Conservation (phyloP, 1,284 basidiomycete genomes). For the Cryptococcus sp. region DNA sequence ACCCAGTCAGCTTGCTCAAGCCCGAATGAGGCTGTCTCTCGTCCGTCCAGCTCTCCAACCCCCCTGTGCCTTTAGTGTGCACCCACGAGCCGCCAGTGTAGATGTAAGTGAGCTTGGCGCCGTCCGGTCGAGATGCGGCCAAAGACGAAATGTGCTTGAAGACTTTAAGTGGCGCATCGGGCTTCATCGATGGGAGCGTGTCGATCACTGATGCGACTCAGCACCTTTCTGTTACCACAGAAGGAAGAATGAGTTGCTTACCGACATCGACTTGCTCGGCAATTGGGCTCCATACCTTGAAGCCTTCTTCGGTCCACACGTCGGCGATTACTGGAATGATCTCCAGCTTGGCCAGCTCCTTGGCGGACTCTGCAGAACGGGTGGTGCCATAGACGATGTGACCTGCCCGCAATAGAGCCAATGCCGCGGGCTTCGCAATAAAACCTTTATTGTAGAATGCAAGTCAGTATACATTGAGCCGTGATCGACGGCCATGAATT, state of each 20-base stretch:
- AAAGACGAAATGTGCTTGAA: constrained; percentile 34
- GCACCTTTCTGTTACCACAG: background rate
- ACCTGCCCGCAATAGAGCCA: constrained; percentile 60
- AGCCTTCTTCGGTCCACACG: constrained; percentile 41
- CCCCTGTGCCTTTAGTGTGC: constrained; percentile 47
- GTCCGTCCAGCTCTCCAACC: constrained; percentile 41
- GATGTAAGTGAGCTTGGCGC: constrained; percentile 59
- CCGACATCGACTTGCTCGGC: constrained; percentile 59
- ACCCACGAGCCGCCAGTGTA: constrained; percentile 60
- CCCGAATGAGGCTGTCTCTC: constrained; percentile 32
- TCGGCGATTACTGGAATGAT: constrained; percentile 60
- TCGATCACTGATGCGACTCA: constrained; percentile 47
- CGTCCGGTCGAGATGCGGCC: constrained; percentile 22
- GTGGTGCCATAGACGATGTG: constrained; percentile 61
- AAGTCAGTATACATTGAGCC: background rate
- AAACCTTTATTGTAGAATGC: constrained; percentile 50
- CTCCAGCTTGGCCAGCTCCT: constrained; percentile 57
- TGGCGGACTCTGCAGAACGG: constrained; percentile 53
- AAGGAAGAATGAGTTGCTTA: constrained; percentile 35
- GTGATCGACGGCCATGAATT: background rate
- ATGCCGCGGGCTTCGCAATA: constrained; percentile 58
- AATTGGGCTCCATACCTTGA: constrained; percentile 53
- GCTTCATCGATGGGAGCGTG: constrained; percentile 46
- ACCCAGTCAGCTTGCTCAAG: constrained; percentile 25
- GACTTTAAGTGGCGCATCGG: constrained; percentile 45